A percentile compares a stretch with the other conserved stretches of the same genome.
Evolutionary conservation across 1,284 basidiomycete genomes (phyloP).

Genomic region (Irpex sp.): DNA sequence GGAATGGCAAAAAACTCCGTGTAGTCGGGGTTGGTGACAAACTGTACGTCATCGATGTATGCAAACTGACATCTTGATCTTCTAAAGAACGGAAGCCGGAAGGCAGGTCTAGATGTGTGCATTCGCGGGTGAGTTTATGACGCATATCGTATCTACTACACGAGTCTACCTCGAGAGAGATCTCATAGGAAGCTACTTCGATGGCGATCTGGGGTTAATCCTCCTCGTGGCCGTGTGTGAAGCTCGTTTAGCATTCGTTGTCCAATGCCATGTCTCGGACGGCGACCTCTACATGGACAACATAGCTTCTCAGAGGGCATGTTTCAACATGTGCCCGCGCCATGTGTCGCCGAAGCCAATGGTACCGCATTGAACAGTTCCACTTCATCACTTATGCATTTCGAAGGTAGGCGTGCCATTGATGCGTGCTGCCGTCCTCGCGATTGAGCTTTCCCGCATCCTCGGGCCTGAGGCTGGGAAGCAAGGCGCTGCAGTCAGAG

Average conservation of each 20-base stretch:
- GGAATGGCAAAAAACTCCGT: not conserved
- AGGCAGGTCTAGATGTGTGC: not conserved
- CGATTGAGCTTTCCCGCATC: not conserved
- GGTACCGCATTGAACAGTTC: not conserved
- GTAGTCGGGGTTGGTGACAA: not conserved
- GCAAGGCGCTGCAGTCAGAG: not conserved
- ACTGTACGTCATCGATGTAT: conserved; percentile 9
- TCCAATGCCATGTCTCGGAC: conserved; percentile 3
- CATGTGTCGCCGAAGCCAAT: not conserved
- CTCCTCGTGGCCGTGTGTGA: conserved; percentile 1
- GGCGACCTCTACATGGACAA: not conserved
- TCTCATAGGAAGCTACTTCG: conserved; percentile 6
- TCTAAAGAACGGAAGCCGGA: not conserved
- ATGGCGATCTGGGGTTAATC: conserved; percentile 9
- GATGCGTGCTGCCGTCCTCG: not conserved
- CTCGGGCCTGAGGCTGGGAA: not conserved
- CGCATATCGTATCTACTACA: not conserved
- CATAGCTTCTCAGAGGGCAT: not conserved
- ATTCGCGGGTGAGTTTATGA: conserved; percentile 1
- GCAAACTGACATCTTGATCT: conserved; percentile 2
- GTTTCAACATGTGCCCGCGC: not conserved
- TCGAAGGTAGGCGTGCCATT: not conserved
- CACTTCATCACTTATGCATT: not conserved
- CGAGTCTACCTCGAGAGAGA: not conserved
- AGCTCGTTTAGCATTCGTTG: conserved; percentile 9